Conservation (phyloP, 1,284 basidiomycete genomes). For the Tausonia pullulans region DNA sequence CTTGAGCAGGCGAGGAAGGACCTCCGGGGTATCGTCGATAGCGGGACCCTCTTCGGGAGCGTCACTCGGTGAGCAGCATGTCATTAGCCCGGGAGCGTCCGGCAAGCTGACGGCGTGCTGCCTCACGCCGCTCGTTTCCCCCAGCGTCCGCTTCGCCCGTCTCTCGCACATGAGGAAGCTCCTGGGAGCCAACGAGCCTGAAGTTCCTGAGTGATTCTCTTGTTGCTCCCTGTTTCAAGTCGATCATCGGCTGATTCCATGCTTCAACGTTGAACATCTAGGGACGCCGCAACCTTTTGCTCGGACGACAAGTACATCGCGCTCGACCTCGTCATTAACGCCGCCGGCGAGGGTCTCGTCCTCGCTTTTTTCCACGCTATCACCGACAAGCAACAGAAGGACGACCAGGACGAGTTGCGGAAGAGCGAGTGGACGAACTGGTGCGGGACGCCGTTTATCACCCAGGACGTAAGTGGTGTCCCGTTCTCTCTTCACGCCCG, state of each 20-base stretch:
- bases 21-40: constrained; percentile 4
- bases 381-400: constrained; percentile 45
- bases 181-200: constrained; percentile 34
- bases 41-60: constrained; percentile 12
- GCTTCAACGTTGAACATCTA: constrained; percentile 15
- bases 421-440: constrained; percentile 85
- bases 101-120: not conserved
- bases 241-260: not conserved
- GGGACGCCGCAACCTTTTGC: constrained; percentile 54
- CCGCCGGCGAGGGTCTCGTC: constrained; percentile 80
- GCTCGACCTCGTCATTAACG: constrained; percentile 87
- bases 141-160: constrained; percentile 40
- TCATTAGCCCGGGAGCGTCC: not conserved
- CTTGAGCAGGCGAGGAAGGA: constrained; percentile 9
- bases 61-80: constrained; percentile 6
- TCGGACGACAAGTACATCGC: constrained; percentile 72
- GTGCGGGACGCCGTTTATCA: constrained; percentile 62
- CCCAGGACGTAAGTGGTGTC: constrained; percentile 30
- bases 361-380: constrained; percentile 92
- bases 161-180: constrained; percentile 37
- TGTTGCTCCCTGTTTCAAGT: not conserved
- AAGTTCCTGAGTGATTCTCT: constrained; percentile 24
- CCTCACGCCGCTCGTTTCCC: not conserved
- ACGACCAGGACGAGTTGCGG: constrained; percentile 65
- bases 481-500: too few relatives aligned